These are phyloP conservation scores for Diacronema lutheri DNA, from an alignment of 78 protist species.

Conservation along the genomic window DNA sequence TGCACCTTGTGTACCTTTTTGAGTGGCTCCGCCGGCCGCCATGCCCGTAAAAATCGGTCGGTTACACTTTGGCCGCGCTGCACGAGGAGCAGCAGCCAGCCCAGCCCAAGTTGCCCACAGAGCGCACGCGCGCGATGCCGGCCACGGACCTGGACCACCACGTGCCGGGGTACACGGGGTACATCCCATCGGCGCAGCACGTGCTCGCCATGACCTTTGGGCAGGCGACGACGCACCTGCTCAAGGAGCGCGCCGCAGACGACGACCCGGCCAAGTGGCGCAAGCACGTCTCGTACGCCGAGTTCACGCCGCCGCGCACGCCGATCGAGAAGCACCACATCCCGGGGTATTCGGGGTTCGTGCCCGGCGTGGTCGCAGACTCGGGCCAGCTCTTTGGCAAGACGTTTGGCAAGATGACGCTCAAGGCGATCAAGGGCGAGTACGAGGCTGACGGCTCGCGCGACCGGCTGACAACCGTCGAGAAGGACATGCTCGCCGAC, in stretches of 20 bases:
- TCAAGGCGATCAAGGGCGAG: neutral
- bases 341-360: neutral
- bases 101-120: too few species aligned
- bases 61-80: too few species aligned
- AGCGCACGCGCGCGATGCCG: too few species aligned
- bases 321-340: neutral
- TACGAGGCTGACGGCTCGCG: neutral
- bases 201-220: neutral
- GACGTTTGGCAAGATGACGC: neutral
- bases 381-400: neutral
- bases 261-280: neutral
- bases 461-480: too few species aligned
- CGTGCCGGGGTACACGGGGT: neutral
- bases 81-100: too few species aligned
- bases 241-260: neutral
- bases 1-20: too few species aligned
- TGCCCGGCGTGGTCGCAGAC: neutral
- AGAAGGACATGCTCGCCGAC: too few species aligned
- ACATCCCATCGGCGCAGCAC: neutral
- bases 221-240: neutral
- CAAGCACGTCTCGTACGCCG: neutral
- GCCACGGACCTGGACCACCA: neutral
- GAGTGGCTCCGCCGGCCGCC: too few species aligned
- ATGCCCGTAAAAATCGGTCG: too few species aligned
- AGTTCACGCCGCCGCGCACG: neutral